Conservation (phyloP, 2,329 filamentous ascomycete genomes). For the Sodiomyces alkalinus region DNA sequence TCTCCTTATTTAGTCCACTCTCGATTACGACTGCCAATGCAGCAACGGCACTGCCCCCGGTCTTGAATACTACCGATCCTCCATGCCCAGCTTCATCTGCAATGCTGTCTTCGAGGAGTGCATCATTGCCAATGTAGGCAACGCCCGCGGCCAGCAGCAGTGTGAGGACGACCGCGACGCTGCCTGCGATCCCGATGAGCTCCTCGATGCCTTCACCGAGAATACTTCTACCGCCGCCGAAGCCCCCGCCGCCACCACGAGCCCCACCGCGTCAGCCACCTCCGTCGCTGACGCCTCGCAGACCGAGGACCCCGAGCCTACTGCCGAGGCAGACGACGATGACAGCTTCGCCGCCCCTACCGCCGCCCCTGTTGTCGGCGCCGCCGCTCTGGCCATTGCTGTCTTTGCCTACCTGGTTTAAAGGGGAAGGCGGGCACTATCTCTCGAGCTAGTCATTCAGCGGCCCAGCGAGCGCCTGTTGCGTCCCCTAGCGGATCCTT, state of each 20-base stretch:
- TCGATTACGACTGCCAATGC: slow-evolving; percentile 35
- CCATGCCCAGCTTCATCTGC: slow-evolving; percentile 38
- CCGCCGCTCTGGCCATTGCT: slow-evolving; percentile 32
- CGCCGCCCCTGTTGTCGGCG: slow-evolving; percentile 26
- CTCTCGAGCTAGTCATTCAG: no score
- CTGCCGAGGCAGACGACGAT: slow-evolving; percentile 10
- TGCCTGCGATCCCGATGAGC: slow-evolving; percentile 18
- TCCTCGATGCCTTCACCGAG: slow-evolving; percentile 6
- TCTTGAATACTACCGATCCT: slow-evolving; percentile 37
- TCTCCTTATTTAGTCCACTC: slow-evolving; percentile 13
- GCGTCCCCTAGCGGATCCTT: no score
- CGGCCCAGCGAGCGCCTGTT: no score
- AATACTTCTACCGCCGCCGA: slow-evolving; percentile 1
- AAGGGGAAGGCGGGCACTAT: neutral
- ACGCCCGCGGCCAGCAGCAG: slow-evolving; percentile 25
- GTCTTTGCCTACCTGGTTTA: slow-evolving; percentile 37
- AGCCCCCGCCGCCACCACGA: neutral
- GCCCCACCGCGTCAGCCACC: slow-evolving; percentile 2
- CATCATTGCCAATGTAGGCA: slow-evolving; percentile 24
- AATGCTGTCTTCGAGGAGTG: slow-evolving; percentile 30
- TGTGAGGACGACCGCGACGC: slow-evolving; percentile 32
- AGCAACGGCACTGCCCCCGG: slow-evolving; percentile 31
- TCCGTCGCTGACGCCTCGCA: slow-evolving; percentile 7
- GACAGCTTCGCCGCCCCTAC: slow-evolving; percentile 21
- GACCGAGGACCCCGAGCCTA: no score